A percentile compares a stretch with the other conserved stretches of the same genome.
These are phyloP conservation scores for Rusavskia elegans DNA, from an alignment of 495 filamentous ascomycete genomes.

Conservation along the genomic window DNA sequence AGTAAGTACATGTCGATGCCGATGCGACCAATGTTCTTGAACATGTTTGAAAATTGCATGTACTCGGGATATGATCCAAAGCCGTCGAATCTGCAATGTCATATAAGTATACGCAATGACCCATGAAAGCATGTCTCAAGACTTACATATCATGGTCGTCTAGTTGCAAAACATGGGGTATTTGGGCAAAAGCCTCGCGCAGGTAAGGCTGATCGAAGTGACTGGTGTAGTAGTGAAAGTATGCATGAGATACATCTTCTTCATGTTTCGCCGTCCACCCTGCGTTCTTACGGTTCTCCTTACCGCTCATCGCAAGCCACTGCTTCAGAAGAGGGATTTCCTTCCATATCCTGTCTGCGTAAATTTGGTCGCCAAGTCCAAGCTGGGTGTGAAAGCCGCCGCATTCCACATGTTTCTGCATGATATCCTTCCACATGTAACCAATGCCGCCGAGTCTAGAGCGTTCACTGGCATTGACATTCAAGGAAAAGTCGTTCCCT, in stretches of 20 bases:
- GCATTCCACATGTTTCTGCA: conserved; percentile 93
- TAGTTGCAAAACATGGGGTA: conserved; percentile 81
- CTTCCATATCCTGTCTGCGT: conserved; percentile 91
- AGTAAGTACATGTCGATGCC: conserved; percentile 99
- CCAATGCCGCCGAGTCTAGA: conserved; percentile 71
- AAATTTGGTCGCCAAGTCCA: conserved; percentile 86
- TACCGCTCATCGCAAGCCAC: conserved; percentile 80
- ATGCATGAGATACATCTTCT: conserved; percentile 87
- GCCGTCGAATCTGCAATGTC: conserved; percentile 66
- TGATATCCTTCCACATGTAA: conserved; percentile 97
- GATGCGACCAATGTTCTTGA: conserved; percentile 93
- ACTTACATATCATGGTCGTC: conserved; percentile 98
- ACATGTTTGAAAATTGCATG: conserved; percentile 93
- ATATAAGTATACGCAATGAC: neutral
- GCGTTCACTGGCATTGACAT: conserved; percentile 71
- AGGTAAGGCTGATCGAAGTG: conserved; percentile 93
- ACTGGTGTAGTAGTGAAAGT: conserved; percentile 96
- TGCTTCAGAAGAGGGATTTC: conserved; percentile 84
- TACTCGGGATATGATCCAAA: conserved; percentile 95
- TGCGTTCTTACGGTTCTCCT: conserved; percentile 79
- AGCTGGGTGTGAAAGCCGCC: conserved; percentile 91
- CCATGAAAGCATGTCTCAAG: neutral
- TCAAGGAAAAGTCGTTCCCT: conserved; percentile 85
- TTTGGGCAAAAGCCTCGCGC: conserved; percentile 90
- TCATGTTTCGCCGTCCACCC: conserved; percentile 87